These are phyloP conservation scores for Amauroascus niger DNA, from an alignment of 2,329 filamentous ascomycete genomes.

Conservation along the genomic window DNA sequence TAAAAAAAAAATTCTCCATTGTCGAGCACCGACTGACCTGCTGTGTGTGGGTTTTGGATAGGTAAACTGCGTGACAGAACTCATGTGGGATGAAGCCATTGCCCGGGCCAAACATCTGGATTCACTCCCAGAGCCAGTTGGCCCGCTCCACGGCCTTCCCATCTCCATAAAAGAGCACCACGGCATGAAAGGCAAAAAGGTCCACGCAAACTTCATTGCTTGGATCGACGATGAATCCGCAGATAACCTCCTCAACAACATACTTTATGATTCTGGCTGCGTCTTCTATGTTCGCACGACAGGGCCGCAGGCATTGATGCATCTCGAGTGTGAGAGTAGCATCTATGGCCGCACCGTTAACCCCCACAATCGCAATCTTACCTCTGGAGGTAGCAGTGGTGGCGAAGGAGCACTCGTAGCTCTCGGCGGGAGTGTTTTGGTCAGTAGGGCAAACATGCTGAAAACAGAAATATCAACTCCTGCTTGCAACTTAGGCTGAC, in stretches of 20 bases:
- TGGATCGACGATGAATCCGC: constrained; percentile 14
- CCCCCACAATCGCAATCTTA: constrained; percentile 51
- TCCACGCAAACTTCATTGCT: constrained; percentile 38
- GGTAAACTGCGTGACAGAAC: constrained; percentile 50
- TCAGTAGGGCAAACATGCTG: constrained; percentile 3
- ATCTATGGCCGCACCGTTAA: constrained; percentile 55
- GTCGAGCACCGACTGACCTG: no score
- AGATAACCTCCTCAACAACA: constrained; percentile 45
- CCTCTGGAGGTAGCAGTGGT: constrained; percentile 55
- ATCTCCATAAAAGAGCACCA: constrained; percentile 45
- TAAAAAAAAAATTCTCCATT: no score
- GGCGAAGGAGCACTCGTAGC: constrained; percentile 54
- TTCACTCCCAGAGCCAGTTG: constrained; percentile 36
- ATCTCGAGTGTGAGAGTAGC: constrained; percentile 51
- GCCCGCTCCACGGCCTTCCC: constrained; percentile 54
- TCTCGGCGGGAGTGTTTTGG: constrained; percentile 50
- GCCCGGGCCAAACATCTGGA: constrained; percentile 41
- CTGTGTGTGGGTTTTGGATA: no score
- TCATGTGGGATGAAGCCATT: constrained; percentile 44
- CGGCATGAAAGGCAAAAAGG: constrained; percentile 45
- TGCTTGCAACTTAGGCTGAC: not conserved
- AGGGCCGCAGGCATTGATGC: constrained; percentile 49
- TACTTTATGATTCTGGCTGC: constrained; percentile 52
- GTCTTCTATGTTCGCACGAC: constrained; percentile 62
- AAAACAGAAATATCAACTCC: not conserved